phyloP scores from a whole-genome alignment of 2,329 filamentous ascomycete species.

The Alternaria tenuissima region DNA sequence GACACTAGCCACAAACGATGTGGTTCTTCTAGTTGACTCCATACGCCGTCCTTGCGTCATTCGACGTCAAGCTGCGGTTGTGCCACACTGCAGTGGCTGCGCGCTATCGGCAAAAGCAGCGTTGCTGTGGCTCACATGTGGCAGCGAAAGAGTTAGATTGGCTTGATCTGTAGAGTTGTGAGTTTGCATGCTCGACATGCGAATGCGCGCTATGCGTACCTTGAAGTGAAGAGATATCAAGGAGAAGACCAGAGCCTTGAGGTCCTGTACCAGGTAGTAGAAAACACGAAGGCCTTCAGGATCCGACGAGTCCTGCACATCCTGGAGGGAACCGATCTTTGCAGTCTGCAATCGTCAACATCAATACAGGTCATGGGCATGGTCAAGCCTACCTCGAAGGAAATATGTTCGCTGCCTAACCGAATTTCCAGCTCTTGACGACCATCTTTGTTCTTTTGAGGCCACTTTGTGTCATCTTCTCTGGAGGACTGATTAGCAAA shows the following conservation, averaged over 20 bases:
- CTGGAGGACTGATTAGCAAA: conserved; percentile 58
- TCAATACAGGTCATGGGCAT: too few species aligned
- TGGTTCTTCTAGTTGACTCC: conserved; percentile 1
- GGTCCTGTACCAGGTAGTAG: conserved; percentile 97
- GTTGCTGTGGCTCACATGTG: not conserved
- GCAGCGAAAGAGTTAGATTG: conserved; percentile 61
- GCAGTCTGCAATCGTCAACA: conserved; percentile 72
- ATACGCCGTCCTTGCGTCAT: conserved; percentile 3
- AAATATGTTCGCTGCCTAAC: conserved; percentile 93
- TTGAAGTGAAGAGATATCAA: conserved; percentile 98
- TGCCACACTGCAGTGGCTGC: conserved; percentile 3
- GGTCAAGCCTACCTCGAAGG: conserved; percentile 78
- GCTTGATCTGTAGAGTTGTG: conserved; percentile 67
- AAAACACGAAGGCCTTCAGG: conserved; percentile 96
- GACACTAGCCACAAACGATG: not conserved
- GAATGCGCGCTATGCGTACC: conserved; percentile 52
- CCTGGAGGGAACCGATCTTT: conserved; percentile 95
- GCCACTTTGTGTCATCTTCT: conserved; percentile 99
- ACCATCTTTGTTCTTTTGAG: conserved; percentile 98
- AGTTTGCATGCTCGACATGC: conserved; percentile 1
- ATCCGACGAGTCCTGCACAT: conserved; percentile 94
- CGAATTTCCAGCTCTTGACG: conserved; percentile 96
- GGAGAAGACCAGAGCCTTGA: conserved; percentile 96
- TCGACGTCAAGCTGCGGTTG: not conserved
- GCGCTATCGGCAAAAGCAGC: not conserved